These are phyloP conservation scores for Mortierella sp. DNA, from an alignment of 371 early-diverging fungal genomes.

Conservation along the genomic window DNA sequence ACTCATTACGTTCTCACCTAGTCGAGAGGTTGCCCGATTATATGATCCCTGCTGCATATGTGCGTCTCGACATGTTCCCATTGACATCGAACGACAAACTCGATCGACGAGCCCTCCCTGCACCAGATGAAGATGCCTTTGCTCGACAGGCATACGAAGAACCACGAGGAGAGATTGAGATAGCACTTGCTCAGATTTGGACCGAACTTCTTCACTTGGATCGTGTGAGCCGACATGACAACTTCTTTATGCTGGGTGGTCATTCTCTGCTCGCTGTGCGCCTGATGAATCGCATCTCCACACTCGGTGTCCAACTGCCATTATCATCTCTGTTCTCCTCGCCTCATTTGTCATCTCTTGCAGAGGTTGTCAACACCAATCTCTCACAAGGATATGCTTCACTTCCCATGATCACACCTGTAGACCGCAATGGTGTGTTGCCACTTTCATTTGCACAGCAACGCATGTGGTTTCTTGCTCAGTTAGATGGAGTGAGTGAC, in stretches of 20 bases:
- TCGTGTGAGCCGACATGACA: constrained; percentile 18
- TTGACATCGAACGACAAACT: constrained; percentile 22
- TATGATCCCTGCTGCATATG: constrained; percentile 40
- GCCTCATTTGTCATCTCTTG: too few relatives aligned
- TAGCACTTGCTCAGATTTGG: constrained; percentile 18
- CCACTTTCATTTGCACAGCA: too few relatives aligned
- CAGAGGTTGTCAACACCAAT: too few relatives aligned
- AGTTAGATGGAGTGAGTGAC: too few relatives aligned
- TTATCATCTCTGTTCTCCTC: too few relatives aligned
- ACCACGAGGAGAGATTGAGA: constrained; percentile 24
- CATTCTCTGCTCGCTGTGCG: constrained; percentile 40
- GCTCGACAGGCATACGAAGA: constrained; percentile 10
- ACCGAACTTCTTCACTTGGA: constrained; percentile 16
- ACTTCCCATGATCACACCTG: too few relatives aligned
- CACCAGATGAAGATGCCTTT: constrained; percentile 6
- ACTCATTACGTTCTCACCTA: constrained; percentile 13
- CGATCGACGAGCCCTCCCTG: constrained; percentile 24
- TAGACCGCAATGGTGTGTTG: too few relatives aligned
- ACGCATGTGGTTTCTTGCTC: too few relatives aligned
- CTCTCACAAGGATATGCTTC: too few relatives aligned
- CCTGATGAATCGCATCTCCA: too few relatives aligned
- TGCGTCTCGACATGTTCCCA: constrained; percentile 1
- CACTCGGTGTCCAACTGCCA: too few relatives aligned
- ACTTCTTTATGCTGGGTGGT: constrained; percentile 20
- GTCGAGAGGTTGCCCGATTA: constrained; percentile 19